Evolutionary conservation across 768 basidiomycete species (phyloP).

Genomic region (Mycena venus): DNA sequence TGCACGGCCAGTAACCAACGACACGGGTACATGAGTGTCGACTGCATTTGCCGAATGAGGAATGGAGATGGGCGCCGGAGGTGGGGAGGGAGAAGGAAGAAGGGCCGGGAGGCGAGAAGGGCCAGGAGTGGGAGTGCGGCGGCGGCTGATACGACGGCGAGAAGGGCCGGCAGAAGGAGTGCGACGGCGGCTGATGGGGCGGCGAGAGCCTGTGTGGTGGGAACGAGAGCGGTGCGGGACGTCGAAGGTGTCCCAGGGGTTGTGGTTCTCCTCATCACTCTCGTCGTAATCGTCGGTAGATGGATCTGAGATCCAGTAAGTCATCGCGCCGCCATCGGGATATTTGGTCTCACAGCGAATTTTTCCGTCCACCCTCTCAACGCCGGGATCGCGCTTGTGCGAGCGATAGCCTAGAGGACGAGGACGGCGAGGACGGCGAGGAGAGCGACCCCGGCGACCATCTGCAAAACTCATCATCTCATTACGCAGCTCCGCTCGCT

Average conservation of each 20-base stretch:
- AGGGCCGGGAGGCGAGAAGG: background rate
- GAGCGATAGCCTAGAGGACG: constrained; percentile 1
- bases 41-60: background rate
- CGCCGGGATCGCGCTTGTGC: background rate
- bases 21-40: background rate
- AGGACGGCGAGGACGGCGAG: constrained; percentile 4
- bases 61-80: background rate
- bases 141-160: background rate
- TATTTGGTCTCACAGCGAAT: constrained; percentile 18
- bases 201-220: background rate
- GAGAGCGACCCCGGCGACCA: background rate
- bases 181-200: background rate
- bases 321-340: constrained; percentile 5
- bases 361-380: constrained; percentile 4
- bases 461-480: constrained; percentile 12
- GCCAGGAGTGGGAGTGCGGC: background rate
- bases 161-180: background rate
- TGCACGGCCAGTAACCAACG: background rate
- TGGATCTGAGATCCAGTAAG: constrained; percentile 11
- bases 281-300: background rate
- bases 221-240: background rate
- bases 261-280: background rate
- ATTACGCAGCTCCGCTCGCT: constrained; percentile 30
- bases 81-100: background rate
- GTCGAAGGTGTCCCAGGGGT: background rate